A percentile compares a stretch with the other conserved stretches of the same genome.
phyloP scores from a whole-genome alignment of 257 asterid species.

The Orobanche coerulescens region DNA sequence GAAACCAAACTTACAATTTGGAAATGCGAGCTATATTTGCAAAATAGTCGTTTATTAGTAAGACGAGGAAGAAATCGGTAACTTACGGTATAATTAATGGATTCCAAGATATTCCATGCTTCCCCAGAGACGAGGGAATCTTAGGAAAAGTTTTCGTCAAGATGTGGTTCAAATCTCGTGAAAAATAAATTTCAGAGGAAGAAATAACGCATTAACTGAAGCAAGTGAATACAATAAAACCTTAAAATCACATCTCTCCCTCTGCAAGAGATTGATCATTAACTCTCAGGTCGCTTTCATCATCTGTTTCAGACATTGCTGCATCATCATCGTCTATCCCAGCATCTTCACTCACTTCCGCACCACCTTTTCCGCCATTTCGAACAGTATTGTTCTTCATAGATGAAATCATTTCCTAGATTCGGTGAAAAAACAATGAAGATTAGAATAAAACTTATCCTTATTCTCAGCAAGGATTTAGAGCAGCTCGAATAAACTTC shows the following conservation, averaged over 20 bases:
- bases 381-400: constrained; percentile 20
- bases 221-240: constrained; percentile 24
- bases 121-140: not conserved
- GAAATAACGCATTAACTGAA: not conserved
- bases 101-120: not conserved
- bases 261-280: constrained; percentile 30
- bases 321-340: constrained; percentile 36
- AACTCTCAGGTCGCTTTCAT: constrained; percentile 31
- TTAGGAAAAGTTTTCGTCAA: not conserved
- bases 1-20: not conserved
- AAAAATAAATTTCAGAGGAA: not conserved
- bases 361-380: constrained; percentile 25
- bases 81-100: not conserved
- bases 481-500: no score
- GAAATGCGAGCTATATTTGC: not conserved
- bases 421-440: constrained; percentile 4
- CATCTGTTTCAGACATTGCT: constrained; percentile 54
- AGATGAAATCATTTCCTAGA: constrained; percentile 38
- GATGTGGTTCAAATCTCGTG: not conserved
- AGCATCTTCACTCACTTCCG: constrained; percentile 34
- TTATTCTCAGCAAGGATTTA: not conserved
- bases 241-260: constrained; percentile 37
- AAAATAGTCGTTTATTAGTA: not conserved
- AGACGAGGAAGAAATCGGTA: not conserved
- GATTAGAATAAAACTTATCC: not conserved